A percentile compares a stretch with the other conserved stretches of the same genome.
Conservation (phyloP, 495 filamentous ascomycete genomes). For the Patellaria atrata region DNA sequence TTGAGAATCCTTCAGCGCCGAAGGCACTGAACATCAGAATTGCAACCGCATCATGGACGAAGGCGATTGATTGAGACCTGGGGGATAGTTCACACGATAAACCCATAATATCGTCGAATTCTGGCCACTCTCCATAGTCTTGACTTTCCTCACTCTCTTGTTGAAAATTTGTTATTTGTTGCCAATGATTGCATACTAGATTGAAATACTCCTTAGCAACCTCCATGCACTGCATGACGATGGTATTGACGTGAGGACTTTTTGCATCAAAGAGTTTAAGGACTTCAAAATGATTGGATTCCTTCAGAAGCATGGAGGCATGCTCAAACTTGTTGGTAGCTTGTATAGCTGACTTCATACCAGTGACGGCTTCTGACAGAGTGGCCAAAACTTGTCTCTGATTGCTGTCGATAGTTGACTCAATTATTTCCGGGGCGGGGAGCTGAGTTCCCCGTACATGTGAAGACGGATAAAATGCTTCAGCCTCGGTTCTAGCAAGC, state of each 20-base stretch:
- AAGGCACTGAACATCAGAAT: slow-evolving; percentile 54
- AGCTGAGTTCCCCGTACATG: slow-evolving; percentile 24
- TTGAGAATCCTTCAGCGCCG: slow-evolving; percentile 44
- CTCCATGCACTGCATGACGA: slow-evolving; percentile 31
- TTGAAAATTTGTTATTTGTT: slow-evolving; percentile 3
- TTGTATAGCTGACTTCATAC: slow-evolving; percentile 37
- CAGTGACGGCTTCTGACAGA: slow-evolving; percentile 38
- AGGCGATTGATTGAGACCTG: slow-evolving; percentile 14
- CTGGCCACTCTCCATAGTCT: slow-evolving; percentile 57
- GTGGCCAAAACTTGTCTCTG: slow-evolving; percentile 47
- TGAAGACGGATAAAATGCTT: slow-evolving; percentile 34
- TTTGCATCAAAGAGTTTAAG: slow-evolving; percentile 31
- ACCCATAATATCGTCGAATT: slow-evolving; percentile 36
- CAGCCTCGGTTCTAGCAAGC: slow-evolving; percentile 45
- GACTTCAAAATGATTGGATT: slow-evolving; percentile 22
- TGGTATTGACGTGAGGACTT: slow-evolving; percentile 23
- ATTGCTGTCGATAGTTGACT: slow-evolving; percentile 42
- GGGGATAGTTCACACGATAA: slow-evolving; percentile 3
- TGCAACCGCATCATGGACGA: slow-evolving; percentile 37
- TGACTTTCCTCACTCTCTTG: slow-evolving; percentile 48
- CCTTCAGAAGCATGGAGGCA: slow-evolving; percentile 25
- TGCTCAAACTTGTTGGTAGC: slow-evolving; percentile 24
- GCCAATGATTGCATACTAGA: slow-evolving; percentile 3
- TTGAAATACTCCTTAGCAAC: slow-evolving; percentile 26
- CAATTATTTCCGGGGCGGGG: slow-evolving; percentile 37